Conservation (phyloP, 176 grass and related monocot genomes). For the Phyllostachys edulis region DNA sequence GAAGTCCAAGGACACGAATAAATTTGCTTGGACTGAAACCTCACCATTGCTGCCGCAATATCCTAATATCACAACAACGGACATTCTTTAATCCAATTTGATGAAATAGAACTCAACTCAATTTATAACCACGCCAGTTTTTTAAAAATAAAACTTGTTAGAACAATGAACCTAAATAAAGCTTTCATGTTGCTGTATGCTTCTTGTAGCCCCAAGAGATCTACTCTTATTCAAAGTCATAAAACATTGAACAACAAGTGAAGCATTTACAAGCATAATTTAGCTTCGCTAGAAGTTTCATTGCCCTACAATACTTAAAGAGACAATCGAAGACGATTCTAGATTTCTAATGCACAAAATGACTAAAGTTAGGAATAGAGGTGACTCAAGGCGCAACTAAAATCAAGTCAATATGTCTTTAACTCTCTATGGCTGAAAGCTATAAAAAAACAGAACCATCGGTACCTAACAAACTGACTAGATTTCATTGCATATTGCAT, state of each 20-base stretch:
- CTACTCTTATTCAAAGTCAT: background rate
- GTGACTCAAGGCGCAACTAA: background rate
- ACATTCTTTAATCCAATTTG: background rate
- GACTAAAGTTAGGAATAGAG: background rate
- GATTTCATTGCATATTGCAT: background rate
- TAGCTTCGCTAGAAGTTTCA: background rate
- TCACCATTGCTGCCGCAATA: background rate
- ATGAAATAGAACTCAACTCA: background rate
- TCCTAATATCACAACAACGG: background rate
- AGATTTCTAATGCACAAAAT: background rate
- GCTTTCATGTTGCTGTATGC: background rate
- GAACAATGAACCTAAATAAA: background rate
- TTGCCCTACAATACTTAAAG: background rate
- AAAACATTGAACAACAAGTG: background rate
- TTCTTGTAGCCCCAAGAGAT: background rate
- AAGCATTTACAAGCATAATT: background rate
- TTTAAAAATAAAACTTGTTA: background rate
- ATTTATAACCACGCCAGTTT: background rate
- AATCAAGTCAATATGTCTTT: constrained; percentile 14
- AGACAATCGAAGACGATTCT: background rate
- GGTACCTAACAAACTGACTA: background rate
- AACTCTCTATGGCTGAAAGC: background rate
- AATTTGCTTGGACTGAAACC: background rate
- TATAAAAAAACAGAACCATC: background rate
- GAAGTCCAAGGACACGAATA: background rate